Conservation (phyloP, 169 alveolate species). For the Cryptosporidium meleagridis region DNA sequence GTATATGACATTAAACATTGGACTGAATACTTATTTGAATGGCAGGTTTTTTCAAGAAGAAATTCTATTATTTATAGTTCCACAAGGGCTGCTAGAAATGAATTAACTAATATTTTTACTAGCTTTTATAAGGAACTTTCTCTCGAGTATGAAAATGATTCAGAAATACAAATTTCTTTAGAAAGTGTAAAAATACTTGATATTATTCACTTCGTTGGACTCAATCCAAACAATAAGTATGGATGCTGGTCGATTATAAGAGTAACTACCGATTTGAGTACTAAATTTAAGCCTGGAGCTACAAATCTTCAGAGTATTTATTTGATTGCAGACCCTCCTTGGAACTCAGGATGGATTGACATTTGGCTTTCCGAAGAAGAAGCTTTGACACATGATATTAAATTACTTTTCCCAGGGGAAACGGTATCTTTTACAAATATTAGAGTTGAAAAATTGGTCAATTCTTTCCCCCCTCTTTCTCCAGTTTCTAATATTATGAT, state of each 20-base stretch:
- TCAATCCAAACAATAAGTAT: constrained; percentile 33
- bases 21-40: constrained; percentile 6
- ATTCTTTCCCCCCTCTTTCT: neutral
- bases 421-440: constrained; percentile 41
- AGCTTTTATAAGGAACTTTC: neutral
- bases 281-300: neutral
- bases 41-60: constrained; percentile 4
- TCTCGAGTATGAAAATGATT: neutral
- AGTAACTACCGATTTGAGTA: neutral
- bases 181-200: constrained; percentile 40
- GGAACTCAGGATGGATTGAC: constrained; percentile 73
- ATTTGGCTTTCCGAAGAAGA: constrained; percentile 55
- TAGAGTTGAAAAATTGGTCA: neutral
- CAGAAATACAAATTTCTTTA: constrained; percentile 20
- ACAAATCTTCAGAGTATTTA: neutral
- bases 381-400: constrained; percentile 34
- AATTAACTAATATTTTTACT: neutral
- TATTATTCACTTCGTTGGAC: constrained; percentile 28
- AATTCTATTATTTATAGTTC: constrained; percentile 18
- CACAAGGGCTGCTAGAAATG: neutral
- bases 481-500: constrained; percentile 5
- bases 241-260: constrained; percentile 48
- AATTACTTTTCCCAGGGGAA: constrained; percentile 68
- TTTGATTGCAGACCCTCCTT: neutral
- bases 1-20: constrained; percentile 43